Conservation (phyloP, 1,284 basidiomycete species). For the Boletellus deceptivus region DNA sequence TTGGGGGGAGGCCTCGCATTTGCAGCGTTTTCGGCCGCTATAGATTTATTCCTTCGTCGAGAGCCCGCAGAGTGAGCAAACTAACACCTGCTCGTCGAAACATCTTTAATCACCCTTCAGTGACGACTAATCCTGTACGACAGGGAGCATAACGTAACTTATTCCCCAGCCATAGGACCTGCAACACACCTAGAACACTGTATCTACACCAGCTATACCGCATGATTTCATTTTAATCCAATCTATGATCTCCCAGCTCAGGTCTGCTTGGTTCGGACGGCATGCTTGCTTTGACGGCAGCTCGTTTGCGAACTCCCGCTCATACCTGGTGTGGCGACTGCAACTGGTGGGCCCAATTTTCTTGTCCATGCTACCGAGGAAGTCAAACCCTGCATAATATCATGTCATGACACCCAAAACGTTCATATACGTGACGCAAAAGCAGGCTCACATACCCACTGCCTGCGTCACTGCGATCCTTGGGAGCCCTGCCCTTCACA, state of each 20-base stretch:
- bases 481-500: too few species aligned
- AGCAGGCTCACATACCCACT: too few species aligned
- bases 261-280: too few species aligned
- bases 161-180: constrained; percentile 6
- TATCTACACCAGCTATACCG: constrained; percentile 18
- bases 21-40: constrained; percentile 86
- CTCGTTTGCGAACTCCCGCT: too few species aligned
- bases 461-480: too few species aligned
- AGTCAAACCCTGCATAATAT: too few species aligned
- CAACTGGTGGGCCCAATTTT: too few species aligned
- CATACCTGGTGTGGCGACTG: too few species aligned
- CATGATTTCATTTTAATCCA: constrained; percentile 14
- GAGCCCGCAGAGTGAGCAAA: constrained; percentile 76
- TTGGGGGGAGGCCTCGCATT: constrained; percentile 85
- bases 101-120: constrained; percentile 11
- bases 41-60: constrained; percentile 83
- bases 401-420: too few species aligned
- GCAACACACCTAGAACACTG: constrained; percentile 15
- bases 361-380: too few species aligned
- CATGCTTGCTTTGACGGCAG: too few species aligned
- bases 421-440: too few species aligned
- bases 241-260: constrained; percentile 11
- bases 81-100: neutral
- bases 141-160: constrained; percentile 12
- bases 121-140: constrained; percentile 20